A percentile compares a stretch with the other conserved stretches of the same genome.
phyloP scores from a whole-genome alignment of 495 filamentous ascomycete genomes.

The Talaromyces ruber region DNA sequence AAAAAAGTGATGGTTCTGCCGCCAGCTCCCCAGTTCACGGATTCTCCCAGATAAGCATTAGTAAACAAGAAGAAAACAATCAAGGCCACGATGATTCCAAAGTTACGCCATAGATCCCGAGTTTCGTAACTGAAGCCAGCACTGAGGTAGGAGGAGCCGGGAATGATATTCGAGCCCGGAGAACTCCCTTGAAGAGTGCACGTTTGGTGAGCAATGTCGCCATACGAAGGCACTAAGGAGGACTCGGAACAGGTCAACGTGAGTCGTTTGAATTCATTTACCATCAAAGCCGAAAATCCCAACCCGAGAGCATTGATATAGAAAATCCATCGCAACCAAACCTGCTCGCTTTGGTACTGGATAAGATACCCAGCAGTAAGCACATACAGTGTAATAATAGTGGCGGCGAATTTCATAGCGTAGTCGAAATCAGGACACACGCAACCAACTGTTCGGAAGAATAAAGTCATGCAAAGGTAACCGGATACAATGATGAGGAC shows the following conservation, averaged over 20 bases:
- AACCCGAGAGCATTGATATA: constrained; percentile 42
- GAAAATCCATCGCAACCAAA: constrained; percentile 53
- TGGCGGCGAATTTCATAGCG: constrained; percentile 41
- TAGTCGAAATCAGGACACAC: constrained; percentile 40
- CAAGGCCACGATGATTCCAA: constrained; percentile 61
- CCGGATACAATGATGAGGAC: constrained; percentile 45
- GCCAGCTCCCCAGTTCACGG: constrained; percentile 65
- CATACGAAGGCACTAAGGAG: constrained; percentile 16
- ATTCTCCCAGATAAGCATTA: constrained; percentile 31
- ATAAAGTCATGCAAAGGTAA: constrained; percentile 52
- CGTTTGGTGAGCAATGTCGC: constrained; percentile 18
- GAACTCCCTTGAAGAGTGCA: constrained; percentile 47
- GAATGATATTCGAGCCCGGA: constrained; percentile 36
- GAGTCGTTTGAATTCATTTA: constrained; percentile 53
- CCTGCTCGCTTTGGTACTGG: constrained; percentile 38
- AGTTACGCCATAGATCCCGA: constrained; percentile 58
- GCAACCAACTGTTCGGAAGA: constrained; percentile 46
- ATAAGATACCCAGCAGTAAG: constrained; percentile 46
- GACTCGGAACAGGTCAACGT: constrained; percentile 37
- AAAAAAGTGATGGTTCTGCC: constrained; percentile 72
- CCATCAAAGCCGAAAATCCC: constrained; percentile 41
- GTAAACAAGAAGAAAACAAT: constrained; percentile 48
- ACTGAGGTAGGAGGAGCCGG: constrained; percentile 42
- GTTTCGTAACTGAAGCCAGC: constrained; percentile 47
- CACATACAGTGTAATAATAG: constrained; percentile 38